Percentiles rank a stretch among this genome's conserved stretches.
Conservation (phyloP, 441 rosid species). For the Syzygium syzygioides region DNA sequence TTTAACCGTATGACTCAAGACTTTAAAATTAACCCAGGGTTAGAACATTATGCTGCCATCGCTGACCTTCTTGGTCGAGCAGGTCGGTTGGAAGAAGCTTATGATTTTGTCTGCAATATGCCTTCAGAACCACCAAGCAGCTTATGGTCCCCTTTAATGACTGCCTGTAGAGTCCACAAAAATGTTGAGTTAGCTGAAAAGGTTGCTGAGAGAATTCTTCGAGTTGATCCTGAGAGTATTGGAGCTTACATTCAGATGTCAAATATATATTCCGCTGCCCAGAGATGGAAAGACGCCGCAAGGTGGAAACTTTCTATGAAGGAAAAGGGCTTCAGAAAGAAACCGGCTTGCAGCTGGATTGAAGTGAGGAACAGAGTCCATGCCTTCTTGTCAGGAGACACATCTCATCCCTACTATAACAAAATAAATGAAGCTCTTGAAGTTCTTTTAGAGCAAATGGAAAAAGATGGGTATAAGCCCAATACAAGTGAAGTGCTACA, state of each 20-base stretch:
- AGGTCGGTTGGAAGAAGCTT: conserved; percentile 61
- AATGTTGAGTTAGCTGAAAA: conserved; percentile 54
- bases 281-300: conserved; percentile 41
- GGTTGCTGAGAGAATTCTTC: conserved; percentile 36
- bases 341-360: conserved; percentile 64
- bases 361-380: conserved; percentile 55
- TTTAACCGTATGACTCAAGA: conserved; percentile 35
- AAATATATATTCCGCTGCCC: conserved; percentile 45
- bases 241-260: conserved; percentile 58
- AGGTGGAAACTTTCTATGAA: conserved; percentile 33
- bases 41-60: conserved; percentile 61
- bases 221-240: conserved; percentile 37
- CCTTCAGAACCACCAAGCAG: conserved; percentile 33
- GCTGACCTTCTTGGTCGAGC: conserved; percentile 67
- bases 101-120: conserved; percentile 33
- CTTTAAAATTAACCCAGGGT: conserved; percentile 34
- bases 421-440: conserved; percentile 39
- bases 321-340: conserved; percentile 38
- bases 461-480: conserved; percentile 64
- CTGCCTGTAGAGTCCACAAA: conserved; percentile 52
- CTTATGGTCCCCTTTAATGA: conserved; percentile 52
- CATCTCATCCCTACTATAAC: conserved; percentile 45
- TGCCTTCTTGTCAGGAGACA: conserved; percentile 64
- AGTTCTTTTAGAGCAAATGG: conserved; percentile 48
- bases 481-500: conserved; percentile 57